A percentile compares a stretch with the other conserved stretches of the same genome.
phyloP scores from a whole-genome alignment of 2,329 filamentous ascomycete genomes.

The Paraphaeosphaeria sporulosa region DNA sequence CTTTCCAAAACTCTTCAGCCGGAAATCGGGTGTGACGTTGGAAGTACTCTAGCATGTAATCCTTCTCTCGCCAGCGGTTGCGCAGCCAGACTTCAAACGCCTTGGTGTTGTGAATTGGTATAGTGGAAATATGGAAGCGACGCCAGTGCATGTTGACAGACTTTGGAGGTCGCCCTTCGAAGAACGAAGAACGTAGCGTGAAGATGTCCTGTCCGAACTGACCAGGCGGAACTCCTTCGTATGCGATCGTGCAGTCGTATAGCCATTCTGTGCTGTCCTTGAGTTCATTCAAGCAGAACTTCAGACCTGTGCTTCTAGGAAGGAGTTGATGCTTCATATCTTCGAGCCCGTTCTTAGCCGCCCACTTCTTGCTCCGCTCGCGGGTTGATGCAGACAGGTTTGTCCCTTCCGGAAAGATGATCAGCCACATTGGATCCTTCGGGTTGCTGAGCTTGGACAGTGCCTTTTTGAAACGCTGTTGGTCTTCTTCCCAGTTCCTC shows the following conservation, averaged over 20 bases:
- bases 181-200: slow-evolving; percentile 84
- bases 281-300: slow-evolving; percentile 80
- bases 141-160: slow-evolving; percentile 98
- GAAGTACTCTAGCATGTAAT: slow-evolving; percentile 85
- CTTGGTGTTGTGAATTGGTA: slow-evolving; percentile 77
- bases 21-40: slow-evolving; percentile 79
- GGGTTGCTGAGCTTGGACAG: slow-evolving; percentile 74
- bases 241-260: slow-evolving; percentile 94
- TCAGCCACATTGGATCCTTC: slow-evolving; percentile 85
- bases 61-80: slow-evolving; percentile 91
- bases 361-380: slow-evolving; percentile 76
- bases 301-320: slow-evolving; percentile 80
- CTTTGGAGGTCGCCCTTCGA: slow-evolving; percentile 87
- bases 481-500: slow-evolving; percentile 85
- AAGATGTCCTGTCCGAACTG: slow-evolving; percentile 92
- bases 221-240: slow-evolving; percentile 79
- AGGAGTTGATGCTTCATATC: slow-evolving; percentile 79
- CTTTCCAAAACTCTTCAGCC: slow-evolving; percentile 62
- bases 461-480: slow-evolving; percentile 76
- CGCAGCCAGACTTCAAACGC: slow-evolving; percentile 86
- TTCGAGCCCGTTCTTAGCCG: slow-evolving; percentile 74
- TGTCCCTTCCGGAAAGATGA: slow-evolving; percentile 88
- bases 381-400: slow-evolving; percentile 77
- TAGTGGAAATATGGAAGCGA: slow-evolving; percentile 79
- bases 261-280: slow-evolving; percentile 79